Conservation (phyloP, 805 yeast genomes). For the Starmerella floricola region DNA sequence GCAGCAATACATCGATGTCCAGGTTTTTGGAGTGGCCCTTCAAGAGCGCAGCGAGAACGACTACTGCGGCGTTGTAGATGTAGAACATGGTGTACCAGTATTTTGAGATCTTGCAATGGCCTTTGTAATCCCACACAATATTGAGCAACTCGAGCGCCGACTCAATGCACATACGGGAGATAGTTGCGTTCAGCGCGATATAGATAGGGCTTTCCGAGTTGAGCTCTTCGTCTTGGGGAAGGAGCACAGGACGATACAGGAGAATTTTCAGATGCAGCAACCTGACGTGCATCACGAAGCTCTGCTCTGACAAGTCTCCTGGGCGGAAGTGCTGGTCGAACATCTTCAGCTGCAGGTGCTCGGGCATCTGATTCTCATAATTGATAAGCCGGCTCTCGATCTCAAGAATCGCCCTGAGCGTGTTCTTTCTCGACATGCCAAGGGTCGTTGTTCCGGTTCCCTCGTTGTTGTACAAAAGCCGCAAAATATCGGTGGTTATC, state of each 20-base stretch:
- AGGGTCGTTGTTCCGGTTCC: not conserved
- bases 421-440: not conserved
- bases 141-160: not conserved
- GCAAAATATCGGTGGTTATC: not conserved
- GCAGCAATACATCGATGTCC: no score
- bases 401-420: not conserved
- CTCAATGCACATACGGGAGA: not conserved
- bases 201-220: not conserved
- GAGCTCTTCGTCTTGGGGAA: not conserved
- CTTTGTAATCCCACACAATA: not conserved
- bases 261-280: not conserved
- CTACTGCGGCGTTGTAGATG: slow-evolving; percentile 1
- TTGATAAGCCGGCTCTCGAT: not conserved
- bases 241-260: not conserved
- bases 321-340: not conserved
- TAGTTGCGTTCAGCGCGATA: not conserved
- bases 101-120: not conserved
- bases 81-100: not conserved
- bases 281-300: not conserved
- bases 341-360: not conserved
- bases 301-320: not conserved
- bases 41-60: not conserved
- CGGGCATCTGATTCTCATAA: not conserved
- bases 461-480: not conserved
- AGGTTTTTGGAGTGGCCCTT: no score